Percentiles rank a stretch among this genome's conserved stretches.
phyloP scores from a whole-genome alignment of 352 stramenopile species.

The Saprolegnia diclina region DNA sequence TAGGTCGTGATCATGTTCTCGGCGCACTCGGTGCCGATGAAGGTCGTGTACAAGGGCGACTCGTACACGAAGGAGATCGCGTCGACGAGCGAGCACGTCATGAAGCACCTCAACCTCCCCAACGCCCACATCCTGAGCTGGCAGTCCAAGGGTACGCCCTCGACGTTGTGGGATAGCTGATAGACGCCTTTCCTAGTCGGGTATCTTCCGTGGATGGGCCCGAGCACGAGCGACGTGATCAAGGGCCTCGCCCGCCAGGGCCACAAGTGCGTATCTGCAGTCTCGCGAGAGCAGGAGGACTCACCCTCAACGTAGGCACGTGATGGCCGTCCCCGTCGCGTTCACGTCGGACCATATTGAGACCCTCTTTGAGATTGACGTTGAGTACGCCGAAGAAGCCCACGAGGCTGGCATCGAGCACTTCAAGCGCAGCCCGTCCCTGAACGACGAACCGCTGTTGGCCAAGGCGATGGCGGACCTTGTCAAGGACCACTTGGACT shows the following conservation, averaged over 20 bases:
- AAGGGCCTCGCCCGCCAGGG: slow-evolving; percentile 87
- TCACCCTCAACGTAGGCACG: slow-evolving; percentile 44
- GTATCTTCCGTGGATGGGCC: slow-evolving; percentile 96
- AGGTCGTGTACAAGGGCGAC: slow-evolving; percentile 84
- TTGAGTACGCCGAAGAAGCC: slow-evolving; percentile 97
- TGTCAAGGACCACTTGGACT: slow-evolving; percentile 90
- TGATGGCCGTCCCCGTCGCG: slow-evolving; percentile 97
- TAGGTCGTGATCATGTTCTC: slow-evolving; percentile 86
- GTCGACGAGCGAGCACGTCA: slow-evolving; percentile 63
- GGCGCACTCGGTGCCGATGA: slow-evolving; percentile 86
- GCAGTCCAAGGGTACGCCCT: slow-evolving; percentile 84
- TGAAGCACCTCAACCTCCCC: slow-evolving; percentile 53
- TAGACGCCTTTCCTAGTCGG: slow-evolving; percentile 71
- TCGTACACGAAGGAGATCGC: slow-evolving; percentile 83
- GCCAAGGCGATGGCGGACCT: slow-evolving; percentile 96
- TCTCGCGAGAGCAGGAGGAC: slow-evolving; percentile 20
- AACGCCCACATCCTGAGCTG: slow-evolving; percentile 91
- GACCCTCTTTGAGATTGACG: slow-evolving; percentile 99
- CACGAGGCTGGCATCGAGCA: slow-evolving; percentile 91
- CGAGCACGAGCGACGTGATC: slow-evolving; percentile 95
- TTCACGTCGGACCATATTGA: slow-evolving; percentile 99
- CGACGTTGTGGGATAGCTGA: background rate
- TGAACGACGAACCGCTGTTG: slow-evolving; percentile 94
- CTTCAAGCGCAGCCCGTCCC: slow-evolving; percentile 92
- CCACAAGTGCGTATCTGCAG: slow-evolving; percentile 88